Base-by-base conservation (phyloP, 1,139 yeast species). In the Spathaspora sp. region DNA sequence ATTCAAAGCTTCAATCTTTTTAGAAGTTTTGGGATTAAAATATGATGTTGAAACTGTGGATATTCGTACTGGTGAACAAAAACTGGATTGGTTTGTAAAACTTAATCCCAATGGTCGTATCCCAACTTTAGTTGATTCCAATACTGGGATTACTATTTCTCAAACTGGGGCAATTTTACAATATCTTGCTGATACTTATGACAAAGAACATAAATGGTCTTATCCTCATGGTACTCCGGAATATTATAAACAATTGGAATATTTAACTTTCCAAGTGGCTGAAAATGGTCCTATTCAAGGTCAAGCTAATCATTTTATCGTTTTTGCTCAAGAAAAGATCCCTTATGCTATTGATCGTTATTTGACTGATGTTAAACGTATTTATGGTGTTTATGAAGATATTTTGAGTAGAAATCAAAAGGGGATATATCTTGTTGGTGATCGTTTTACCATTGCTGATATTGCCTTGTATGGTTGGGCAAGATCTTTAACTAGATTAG, bases 201-300 rank as follows among this genome's bases (percentile, higher is more conserved):
- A 82, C 57, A 72, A 63, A 46, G 80, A 78, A 26, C 60, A 74
- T 52, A 75, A 76, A 58, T 78, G 62, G 56, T 73, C 79, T 38
- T 81, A 70, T 54, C 68, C 67, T 7, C 54, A 55, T 17, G 80
- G 79, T 3, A 63, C 81, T 16, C 64, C 59, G 26, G 65, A 71
- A 42, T 80, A 80, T 61, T 81, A 74, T 61, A 75, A 72, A 52
- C 72, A 74, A 55, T 56, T 77, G 49, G 82, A 80, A 50, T 71
- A 82, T 73, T 52, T 76, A 15, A 68, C 72, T 44, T 82, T 80
- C 68, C 85, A 80, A 59, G 73, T 78, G 63, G 79, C 83, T 0
- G 84, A 84, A 6, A 64, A 78, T 43, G 83, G 85, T 20, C 86
- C 87, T 47, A 77, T 78, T 74, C 81, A 75, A 53, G 86, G 86